phyloP scores from a whole-genome alignment of 1,139 yeast species.

The Suzukiozyma palmioleophila region DNA sequence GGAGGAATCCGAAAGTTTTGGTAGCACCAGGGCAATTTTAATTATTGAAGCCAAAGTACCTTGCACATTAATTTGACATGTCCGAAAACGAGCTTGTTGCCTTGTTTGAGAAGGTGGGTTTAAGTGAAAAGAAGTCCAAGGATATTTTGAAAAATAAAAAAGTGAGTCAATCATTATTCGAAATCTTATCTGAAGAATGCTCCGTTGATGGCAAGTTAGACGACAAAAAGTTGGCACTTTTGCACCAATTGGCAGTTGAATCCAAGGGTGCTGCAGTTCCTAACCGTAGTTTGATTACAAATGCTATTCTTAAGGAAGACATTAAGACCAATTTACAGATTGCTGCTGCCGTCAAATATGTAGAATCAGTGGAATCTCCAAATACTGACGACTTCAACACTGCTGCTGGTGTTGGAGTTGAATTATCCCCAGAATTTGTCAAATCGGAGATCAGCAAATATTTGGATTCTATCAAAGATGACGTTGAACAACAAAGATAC shows the following conservation, averaged over 20 bases:
- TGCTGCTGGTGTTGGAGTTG: slow-evolving; percentile 80
- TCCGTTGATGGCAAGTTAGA: slow-evolving; percentile 20
- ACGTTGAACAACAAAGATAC: slow-evolving; percentile 69
- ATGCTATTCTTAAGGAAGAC: slow-evolving; percentile 60
- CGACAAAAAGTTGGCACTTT: slow-evolving; percentile 53
- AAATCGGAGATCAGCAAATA: slow-evolving; percentile 53
- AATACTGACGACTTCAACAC: slow-evolving; percentile 46
- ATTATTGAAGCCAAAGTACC: too few species aligned
- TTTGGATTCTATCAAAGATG: slow-evolving; percentile 53
- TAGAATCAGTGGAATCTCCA: slow-evolving; percentile 42
- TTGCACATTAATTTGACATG: slow-evolving; percentile 6
- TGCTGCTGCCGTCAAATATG: slow-evolving; percentile 74
- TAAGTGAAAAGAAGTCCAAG: slow-evolving; percentile 62
- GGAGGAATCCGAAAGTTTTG: not conserved
- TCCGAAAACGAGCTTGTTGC: slow-evolving; percentile 29
- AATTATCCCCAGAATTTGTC: slow-evolving; percentile 63
- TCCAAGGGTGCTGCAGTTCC: slow-evolving; percentile 44
- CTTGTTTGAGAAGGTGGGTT: slow-evolving; percentile 59
- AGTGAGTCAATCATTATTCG: slow-evolving; percentile 65
- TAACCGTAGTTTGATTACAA: slow-evolving; percentile 49
- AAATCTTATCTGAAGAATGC: slow-evolving; percentile 39
- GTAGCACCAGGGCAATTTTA: too few species aligned
- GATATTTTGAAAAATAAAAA: slow-evolving; percentile 84
- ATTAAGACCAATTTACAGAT: slow-evolving; percentile 69
- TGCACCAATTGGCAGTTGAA: slow-evolving; percentile 74